Base-by-base conservation (phyloP, 352 stramenopile species). In the Phytophthora palmivora region DNA sequence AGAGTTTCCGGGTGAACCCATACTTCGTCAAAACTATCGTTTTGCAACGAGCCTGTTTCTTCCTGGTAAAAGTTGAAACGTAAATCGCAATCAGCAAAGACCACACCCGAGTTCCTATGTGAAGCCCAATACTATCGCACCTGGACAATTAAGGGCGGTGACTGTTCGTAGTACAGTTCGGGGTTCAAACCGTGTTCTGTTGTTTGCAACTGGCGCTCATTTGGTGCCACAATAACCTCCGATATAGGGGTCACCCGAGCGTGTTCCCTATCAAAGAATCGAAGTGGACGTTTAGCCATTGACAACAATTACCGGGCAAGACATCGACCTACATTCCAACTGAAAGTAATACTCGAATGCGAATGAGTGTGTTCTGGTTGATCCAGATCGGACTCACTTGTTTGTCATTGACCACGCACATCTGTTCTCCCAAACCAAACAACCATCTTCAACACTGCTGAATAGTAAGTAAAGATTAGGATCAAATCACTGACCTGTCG, bases 341-440 rank as follows among this genome's bases (percentile, higher is more conserved):
- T 6, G 83, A 74, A 1, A 94, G 75, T 7, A 74, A 77, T 18
- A 77, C 76, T 5, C 75, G 69, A 26, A 94, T 74, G 36, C 79
- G 84, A 49, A 94, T 89, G 19, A 94, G 66, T 15, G 84, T 81
- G 63, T 90, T 87, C 43, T 91, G 76, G 34, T 92, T 88, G 47
- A 94, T 75, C 77, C 82, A 91, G 52, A 93, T 91, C 4, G 89
- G 87, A 49, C 75, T 90, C 53, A 93, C 74, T 75, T 92, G 88
- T 52, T 89, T 89, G 58, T 94, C 76, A 64, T 95, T 95, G 11
- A 95, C 84, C 21, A 96, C 88, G 46, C 85, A 95, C 50, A 92
- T 92, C 84, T 93, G 59, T 19, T 12, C 24, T 44, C 15, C 9
- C 36, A n/a, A 32, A 28, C 24, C n/a, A 49, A 36, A 24, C 9